A percentile compares a stretch with the other conserved stretches of the same genome.
Evolutionary conservation across 2,329 filamentous ascomycete species (phyloP).

Genomic region (Fusarium illudens): DNA sequence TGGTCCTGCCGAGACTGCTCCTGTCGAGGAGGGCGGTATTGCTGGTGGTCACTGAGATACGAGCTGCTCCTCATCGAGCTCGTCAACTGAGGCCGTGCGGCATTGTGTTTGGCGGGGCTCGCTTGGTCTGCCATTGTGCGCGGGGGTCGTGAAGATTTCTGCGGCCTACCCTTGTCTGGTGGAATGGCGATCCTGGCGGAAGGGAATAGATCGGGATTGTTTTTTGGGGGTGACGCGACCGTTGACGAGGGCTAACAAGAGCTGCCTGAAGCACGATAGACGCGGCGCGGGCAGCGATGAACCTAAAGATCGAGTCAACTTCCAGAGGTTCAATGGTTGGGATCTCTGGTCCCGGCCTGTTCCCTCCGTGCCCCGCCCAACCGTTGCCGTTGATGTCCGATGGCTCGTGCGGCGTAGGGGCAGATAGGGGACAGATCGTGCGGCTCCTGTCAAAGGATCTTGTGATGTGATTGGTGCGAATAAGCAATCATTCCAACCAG

Average conservation of each 20-base stretch:
- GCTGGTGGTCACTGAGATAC: slow-evolving; percentile 69
- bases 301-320: slow-evolving; percentile 26
- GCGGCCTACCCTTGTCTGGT: slow-evolving; percentile 6
- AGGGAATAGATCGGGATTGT: not conserved
- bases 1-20: slow-evolving; percentile 63
- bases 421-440: slow-evolving; percentile 26
- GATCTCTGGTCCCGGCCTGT: slow-evolving; percentile 31
- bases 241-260: slow-evolving; percentile 1
- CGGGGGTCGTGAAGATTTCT: slow-evolving; percentile 27
- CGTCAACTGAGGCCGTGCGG: slow-evolving; percentile 58
- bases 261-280: slow-evolving; percentile 1
- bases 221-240: not conserved
- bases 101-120: slow-evolving; percentile 45
- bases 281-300: slow-evolving; percentile 11
- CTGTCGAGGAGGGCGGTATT: slow-evolving; percentile 65
- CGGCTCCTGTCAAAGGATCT: slow-evolving; percentile 24
- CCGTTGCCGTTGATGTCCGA: slow-evolving; percentile 10
- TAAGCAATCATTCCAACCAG: slow-evolving; percentile 3
- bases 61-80: slow-evolving; percentile 67
- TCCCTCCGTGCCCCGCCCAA: slow-evolving; percentile 33
- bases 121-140: slow-evolving; percentile 47
- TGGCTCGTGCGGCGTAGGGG: slow-evolving; percentile 20
- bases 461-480: slow-evolving; percentile 32
- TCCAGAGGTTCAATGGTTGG: slow-evolving; percentile 24
- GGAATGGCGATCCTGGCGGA: not conserved